Base-by-base conservation (phyloP, 768 basidiomycete species). In the Boletus pseudopeckii region DNA sequence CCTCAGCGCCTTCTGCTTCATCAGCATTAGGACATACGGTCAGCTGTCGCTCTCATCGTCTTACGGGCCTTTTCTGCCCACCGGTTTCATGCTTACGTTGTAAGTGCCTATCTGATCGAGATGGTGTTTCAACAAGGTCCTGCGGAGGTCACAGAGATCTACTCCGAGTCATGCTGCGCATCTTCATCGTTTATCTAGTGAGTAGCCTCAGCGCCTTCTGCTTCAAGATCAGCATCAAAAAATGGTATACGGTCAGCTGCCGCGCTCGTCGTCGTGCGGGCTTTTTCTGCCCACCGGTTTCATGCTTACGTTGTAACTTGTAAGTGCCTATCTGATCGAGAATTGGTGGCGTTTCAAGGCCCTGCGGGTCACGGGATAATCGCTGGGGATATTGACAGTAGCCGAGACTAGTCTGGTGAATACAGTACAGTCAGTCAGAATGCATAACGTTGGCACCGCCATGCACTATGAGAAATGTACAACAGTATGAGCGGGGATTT, bases 161-260 rank as follows among this genome's bases (percentile, higher is more conserved):
- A 7, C 15, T 50, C 6, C 6, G n/a, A 22, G 24, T 32, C 18
- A 14, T 34, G 2, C 17, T 6, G 9, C 13, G n/a, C 20, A 7
- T 20, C 28, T 45, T 49, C n/a, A n/a, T n/a, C n/a, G n/a, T n/a
- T 56, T 62, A 55, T 52, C 26, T 20, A 11, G 37, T 48, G 22
- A 18, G 22, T 11, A 30, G 5, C 45, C 17, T 24, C 45, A 33
- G 15, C 10, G 15, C 22, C 17, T 7, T 28, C 28, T 33, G 53
- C 34, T 48, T 48, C 20, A 48, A n/a, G n/a, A n/a, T 61, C 53
- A 51, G 48, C 46, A 45, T 33, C 4, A 32, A 9, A 1, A 32
- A n/a, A n/a, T n/a, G n/a, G n/a, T 10, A 14, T 22, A 22, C 6
- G 15, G 37, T 53, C 39, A 20, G 22, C 57, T 36, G 9, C 38